Percentiles rank a stretch among this genome's conserved stretches.
phyloP scores from a whole-genome alignment of 129 eudicot species.

The Escallonia rubra region DNA sequence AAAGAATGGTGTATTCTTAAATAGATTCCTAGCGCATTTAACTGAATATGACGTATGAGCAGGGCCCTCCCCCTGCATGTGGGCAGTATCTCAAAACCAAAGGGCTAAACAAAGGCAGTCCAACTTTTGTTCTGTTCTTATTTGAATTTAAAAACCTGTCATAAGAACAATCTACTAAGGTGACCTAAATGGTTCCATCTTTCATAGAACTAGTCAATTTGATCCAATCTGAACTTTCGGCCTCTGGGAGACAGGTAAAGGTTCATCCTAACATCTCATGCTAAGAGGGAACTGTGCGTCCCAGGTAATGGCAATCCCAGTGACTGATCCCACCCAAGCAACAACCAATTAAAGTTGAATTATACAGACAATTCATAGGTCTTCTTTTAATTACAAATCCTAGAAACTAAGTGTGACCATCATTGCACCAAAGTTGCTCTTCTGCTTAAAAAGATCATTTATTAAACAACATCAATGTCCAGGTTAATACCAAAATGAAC shows the following conservation, averaged over 20 bases:
- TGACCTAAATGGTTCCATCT: neutral
- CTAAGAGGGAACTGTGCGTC: neutral
- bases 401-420: no score
- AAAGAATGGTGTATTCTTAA: neutral
- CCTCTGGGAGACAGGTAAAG: neutral
- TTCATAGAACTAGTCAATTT: neutral
- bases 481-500: no score
- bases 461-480: no score
- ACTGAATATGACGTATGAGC: neutral
- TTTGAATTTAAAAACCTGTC: neutral
- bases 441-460: no score
- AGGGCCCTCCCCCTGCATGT: constrained; percentile 16
- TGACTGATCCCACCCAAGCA: no score
- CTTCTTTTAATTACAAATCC: no score
- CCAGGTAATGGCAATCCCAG: no score
- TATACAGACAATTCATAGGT: no score
- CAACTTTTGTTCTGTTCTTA: no score
- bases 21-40: constrained; percentile 8
- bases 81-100: constrained; percentile 17
- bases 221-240: neutral
- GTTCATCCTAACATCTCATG: neutral
- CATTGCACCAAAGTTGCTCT: no score
- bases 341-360: no score
- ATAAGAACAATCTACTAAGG: neutral
- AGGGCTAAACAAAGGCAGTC: constrained; percentile 7